Evolutionary conservation across 441 rosid genomes (phyloP), one percentile per base, ranked within the genome.

Genomic region (Adansonia gregorii): DNA sequence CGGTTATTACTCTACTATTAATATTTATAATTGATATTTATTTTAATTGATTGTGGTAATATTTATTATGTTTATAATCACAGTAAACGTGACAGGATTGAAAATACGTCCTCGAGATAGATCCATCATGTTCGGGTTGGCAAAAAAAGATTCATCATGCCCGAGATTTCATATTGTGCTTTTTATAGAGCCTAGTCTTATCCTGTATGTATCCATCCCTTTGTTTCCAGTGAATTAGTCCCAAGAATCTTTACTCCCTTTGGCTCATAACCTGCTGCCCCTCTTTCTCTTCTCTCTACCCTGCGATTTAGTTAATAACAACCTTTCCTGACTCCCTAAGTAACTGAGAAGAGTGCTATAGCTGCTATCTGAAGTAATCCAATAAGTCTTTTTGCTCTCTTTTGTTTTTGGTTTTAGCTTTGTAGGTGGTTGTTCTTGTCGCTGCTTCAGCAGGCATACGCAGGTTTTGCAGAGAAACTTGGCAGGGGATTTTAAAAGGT

Each of bases 341-440:
- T 55, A 43, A 64, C 67, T 76, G 79, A 51, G 63, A 55, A 65
- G 27, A 78, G 75, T 35, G 31, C 31, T 55, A 71, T 27, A 27
- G 35, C 35, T 27, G 64, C 72, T 67, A 27, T 76, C 69, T 78
- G 78, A 70, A 76, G 74, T 31, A 45, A 72, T 80, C 35, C 35
- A 27, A 27, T 63, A 27, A 72, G 78, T 43, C 58, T 74, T 65
- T 41, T 52, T 41, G 73, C 67, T 80, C 61, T 75, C 72, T 63
- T 51, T 80, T 75, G 77, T 67, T 78, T 68, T 60, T 81, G 35
- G 35, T 0, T 49, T 49, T 63, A 17, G 10, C 70, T n/a, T 76
- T 78, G 85, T 58, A 84, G 87, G 88, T 84, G 46, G 88, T 83
- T 88, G 86, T 76, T 86, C 73, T 79, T 79, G 86, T 83, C 82